Evolutionary conservation across 495 filamentous ascomycete species (phyloP), one percentile per base, ranked within the genome.

Genomic region (Xylaria flabelliformis): DNA sequence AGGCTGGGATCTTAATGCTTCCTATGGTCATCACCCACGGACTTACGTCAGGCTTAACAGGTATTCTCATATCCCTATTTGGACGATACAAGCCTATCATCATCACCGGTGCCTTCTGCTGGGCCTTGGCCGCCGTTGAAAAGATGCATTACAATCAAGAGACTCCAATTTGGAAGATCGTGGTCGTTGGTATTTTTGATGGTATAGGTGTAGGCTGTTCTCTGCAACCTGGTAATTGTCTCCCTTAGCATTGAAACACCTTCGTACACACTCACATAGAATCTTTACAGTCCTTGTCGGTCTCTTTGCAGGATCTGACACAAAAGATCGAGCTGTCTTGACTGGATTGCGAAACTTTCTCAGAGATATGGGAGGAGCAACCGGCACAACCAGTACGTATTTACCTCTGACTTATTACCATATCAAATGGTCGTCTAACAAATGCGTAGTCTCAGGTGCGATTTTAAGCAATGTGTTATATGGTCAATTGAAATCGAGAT

Each of bases 181-280:
- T 46, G 12, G 21, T 39, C 39, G 62, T 64, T 3, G 62, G 62
- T 17, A 9, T 64, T 32, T 64, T 15, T 29, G 62, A 64, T 39
- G 62, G 62, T 17, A 48, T 64, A 13, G 62, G 39, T 15, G 62
- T 64, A 46, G 62, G 39, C 62, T 64, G 39, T 46, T 42, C 62
- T 42, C 32, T 64, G 21, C 62, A 64, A 15, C 62, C 62, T 17
- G 39, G 62, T 64, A 64, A 64, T 39, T 48, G 62, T 61, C 56
- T 34, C 29, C 7, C 29, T 12, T 7, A 7, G 15, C 4, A 36
- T 2, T n/a, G 32, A 6, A 61, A 21, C 32, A 4, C 29, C 29
- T 5, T 12, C 39, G 32, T 7, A 10, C 39, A 9, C 32, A 6
- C 19, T 61, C 17, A 61, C 12, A 19, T 39, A n/a, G 10, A n/a